Base-by-base conservation (phyloP, 163 green algal genomes). In the Trebouxiophyceae sp. region DNA sequence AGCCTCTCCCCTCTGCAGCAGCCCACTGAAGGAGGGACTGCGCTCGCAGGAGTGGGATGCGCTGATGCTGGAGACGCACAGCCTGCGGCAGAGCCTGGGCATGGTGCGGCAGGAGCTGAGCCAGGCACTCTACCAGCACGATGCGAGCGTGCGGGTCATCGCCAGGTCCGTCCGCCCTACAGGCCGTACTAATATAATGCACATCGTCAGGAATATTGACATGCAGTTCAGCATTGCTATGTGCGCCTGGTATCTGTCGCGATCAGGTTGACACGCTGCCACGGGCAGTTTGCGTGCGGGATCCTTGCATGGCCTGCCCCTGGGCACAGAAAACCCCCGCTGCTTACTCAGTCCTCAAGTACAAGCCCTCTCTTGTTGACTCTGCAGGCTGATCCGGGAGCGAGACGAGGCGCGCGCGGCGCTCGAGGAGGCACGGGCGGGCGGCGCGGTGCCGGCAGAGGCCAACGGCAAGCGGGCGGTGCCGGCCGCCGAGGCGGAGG, bases 111-210 rank as follows among this genome's bases (percentile, higher is more conserved):
- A 95, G 64, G 93, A 98, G 86, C 83, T 99, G 44, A 82, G 63
- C 33, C 85, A 96, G 47, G 84, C 90, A 12, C 80, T 98, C 33
- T 98, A 97, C 76, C 85, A 97, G 86, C 89, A 97, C 33, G 93
- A 99, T 67, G 93, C 93, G 0, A 92, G 91, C 0, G 85, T 72
- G 50, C 80, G 92, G 23, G 91, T 97, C 19, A 97, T 98, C 58
- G 87, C 89, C 0, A 65, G 85, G 16, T 78, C 85, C n/a, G n/a
- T n/a, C n/a, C n/a, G n/a, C n/a, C n/a, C n/a, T n/a, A n/a, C n/a
- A n/a, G n/a, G n/a, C n/a, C n/a, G n/a, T n/a, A n/a, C n/a, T n/a
- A n/a, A n/a, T n/a, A n/a, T n/a, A n/a, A n/a, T n/a, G n/a, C n/a
- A n/a, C n/a, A n/a, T n/a, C n/a, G n/a, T n/a, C n/a, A n/a, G n/a